Conservation (phyloP, 179 eudicot species). For the Beta macrorhiza region DNA sequence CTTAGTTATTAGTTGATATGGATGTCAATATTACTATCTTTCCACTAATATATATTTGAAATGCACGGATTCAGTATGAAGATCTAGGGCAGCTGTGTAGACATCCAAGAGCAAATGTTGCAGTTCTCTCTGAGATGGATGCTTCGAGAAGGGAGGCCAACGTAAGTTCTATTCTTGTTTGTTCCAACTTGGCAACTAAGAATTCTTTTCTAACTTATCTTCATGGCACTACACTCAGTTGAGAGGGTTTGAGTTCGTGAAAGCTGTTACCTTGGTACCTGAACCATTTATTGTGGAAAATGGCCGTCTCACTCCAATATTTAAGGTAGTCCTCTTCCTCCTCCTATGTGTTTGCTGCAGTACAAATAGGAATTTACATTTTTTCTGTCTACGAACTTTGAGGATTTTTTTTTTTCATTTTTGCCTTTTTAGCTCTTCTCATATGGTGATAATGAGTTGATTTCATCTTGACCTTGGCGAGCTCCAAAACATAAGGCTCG, state of each 20-base stretch:
- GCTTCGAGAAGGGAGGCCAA: constrained; percentile 73
- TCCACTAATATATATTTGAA: background rate
- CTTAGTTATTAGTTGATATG: background rate
- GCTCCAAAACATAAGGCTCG: too few relatives aligned
- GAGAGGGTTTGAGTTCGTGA: constrained; percentile 85
- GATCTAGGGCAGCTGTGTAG: constrained; percentile 70
- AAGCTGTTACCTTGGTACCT: constrained; percentile 70
- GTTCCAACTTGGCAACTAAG: background rate
- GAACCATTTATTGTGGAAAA: constrained; percentile 84
- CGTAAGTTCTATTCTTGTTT: constrained; percentile 36
- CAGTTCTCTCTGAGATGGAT: constrained; percentile 94
- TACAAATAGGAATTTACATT: too few relatives aligned
- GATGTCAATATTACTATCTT: background rate
- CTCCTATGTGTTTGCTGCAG: too few relatives aligned
- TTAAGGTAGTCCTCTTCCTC: constrained; percentile 44
- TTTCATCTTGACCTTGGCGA: too few relatives aligned
- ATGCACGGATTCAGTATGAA: constrained; percentile 50
- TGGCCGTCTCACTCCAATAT: constrained; percentile 88
- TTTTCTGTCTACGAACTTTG: too few relatives aligned
- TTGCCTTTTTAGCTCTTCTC: too few relatives aligned
- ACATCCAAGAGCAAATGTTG: constrained; percentile 83
- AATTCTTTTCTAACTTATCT: constrained; percentile 20
- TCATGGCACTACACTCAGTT: constrained; percentile 47
- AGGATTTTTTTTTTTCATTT: too few relatives aligned
- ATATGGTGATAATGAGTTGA: too few relatives aligned